phyloP scores from a whole-genome alignment of 2,329 filamentous ascomycete genomes.

The Dothideomycetes sp. region DNA sequence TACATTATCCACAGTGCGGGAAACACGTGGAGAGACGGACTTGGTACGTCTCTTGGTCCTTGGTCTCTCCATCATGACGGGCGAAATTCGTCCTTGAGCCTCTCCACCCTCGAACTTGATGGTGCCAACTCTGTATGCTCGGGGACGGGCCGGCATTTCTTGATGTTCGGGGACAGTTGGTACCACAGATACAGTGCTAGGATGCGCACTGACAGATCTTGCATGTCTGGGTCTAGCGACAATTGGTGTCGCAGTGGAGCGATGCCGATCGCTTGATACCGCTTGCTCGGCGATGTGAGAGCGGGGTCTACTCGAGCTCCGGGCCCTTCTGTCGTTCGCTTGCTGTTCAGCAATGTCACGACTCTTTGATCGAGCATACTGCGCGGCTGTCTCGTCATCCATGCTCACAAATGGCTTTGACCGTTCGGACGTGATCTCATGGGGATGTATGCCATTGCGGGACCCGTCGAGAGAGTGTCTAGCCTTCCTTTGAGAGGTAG shows the following conservation, averaged over 20 bases:
- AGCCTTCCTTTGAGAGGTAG: slow-evolving; percentile 15
- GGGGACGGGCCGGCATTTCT: neutral
- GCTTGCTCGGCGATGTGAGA: neutral
- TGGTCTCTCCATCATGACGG: slow-evolving; percentile 4
- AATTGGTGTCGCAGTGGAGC: neutral
- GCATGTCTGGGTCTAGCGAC: neutral
- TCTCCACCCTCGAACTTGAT: slow-evolving; percentile 7
- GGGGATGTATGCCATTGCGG: slow-evolving; percentile 5
- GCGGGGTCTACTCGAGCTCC: slow-evolving; percentile 2
- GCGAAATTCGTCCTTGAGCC: slow-evolving; percentile 5
- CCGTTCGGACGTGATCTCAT: slow-evolving; percentile 5
- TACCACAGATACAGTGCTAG: neutral
- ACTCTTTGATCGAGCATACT: slow-evolving; percentile 15
- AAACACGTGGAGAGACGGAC: slow-evolving; percentile 1
- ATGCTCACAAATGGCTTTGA: slow-evolving; percentile 9
- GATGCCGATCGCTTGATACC: neutral
- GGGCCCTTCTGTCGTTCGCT: neutral
- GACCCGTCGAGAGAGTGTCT: slow-evolving; percentile 6
- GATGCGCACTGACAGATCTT: neutral
- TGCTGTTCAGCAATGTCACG: slow-evolving; percentile 1
- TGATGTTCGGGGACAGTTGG: neutral
- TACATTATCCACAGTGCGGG: neutral
- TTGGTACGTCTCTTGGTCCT: slow-evolving; percentile 5
- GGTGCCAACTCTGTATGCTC: slow-evolving; percentile 3
- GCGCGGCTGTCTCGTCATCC: slow-evolving; percentile 13